Evolutionary conservation across 352 stramenopile species (phyloP).

Genomic region (Pythium vanterpoolii): DNA sequence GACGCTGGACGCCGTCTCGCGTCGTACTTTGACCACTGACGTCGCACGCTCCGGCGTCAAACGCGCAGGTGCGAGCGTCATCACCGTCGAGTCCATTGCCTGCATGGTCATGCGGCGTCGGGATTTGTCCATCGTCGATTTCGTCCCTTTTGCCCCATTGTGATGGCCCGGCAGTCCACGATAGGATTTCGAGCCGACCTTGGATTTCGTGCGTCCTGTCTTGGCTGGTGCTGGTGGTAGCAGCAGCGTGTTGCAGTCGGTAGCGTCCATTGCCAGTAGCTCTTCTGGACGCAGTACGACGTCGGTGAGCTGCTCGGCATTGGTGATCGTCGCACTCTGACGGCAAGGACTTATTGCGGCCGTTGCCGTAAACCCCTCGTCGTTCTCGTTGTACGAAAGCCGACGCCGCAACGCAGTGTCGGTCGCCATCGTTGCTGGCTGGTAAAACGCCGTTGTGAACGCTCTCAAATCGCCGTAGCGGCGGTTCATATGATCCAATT

Average conservation of each 20-base stretch:
- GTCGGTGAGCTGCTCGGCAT: conserved; percentile 16
- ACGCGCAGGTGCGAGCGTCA: conserved; percentile 10
- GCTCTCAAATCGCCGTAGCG: conserved; percentile 38
- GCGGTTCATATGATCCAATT: conserved; percentile 56
- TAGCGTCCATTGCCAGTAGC: not conserved
- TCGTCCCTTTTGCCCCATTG: conserved; percentile 7
- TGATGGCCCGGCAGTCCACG: conserved; percentile 11
- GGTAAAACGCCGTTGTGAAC: conserved; percentile 31
- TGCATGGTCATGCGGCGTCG: not conserved
- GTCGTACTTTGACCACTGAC: conserved; percentile 39
- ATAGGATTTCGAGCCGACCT: conserved; percentile 4
- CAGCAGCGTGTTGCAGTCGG: not conserved
- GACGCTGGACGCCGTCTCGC: conserved; percentile 49
- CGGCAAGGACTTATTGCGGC: not conserved
- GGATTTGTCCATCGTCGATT: not conserved
- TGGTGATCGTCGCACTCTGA: not conserved
- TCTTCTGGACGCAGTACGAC: conserved; percentile 14
- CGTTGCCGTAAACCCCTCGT: not conserved
- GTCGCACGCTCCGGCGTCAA: not conserved
- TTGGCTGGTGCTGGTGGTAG: conserved; percentile 2
- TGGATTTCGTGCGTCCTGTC: conserved; percentile 6
- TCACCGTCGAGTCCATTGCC: not conserved
- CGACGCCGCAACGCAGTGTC: not conserved
- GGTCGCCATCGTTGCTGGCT: not conserved
- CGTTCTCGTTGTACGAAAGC: conserved; percentile 1